Evolutionary conservation across 176 grass and related monocot species (phyloP), one percentile per base, ranked within the genome.

Genomic region (Olyra latifolia): DNA sequence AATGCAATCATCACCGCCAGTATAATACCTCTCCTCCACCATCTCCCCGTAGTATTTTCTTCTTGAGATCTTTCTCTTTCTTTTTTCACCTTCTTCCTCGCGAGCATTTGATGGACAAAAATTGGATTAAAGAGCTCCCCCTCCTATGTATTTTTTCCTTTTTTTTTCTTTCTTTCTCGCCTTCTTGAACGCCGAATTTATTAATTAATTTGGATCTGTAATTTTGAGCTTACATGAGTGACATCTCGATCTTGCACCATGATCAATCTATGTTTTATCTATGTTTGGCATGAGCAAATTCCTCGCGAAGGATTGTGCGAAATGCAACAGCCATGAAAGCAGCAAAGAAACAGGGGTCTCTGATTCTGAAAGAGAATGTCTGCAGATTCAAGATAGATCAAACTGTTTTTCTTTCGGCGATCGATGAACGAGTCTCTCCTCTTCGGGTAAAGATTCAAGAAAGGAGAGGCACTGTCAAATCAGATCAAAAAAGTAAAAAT

Each of bases 121-220:
- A 55, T 62, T 63, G 72, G 81, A 82, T 87, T 76, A 90, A 90
- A 84, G 67, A 60, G 58, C 17, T 44, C 9, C 78, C 24, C 48
- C 48, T 11, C 42, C 20, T 47, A 85, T 91, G 84, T 88, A 88
- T 88, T 79, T 35, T 35, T 35, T 35, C 0, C 24, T 86, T 90
- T 69, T 49, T 50, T 66, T 19, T 69, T 76, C 69, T 72, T 40
- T 39, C 79, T 55, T 24, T 44, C 22, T 64, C 15, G 25, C 28
- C 22, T 30, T 24, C 4, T 17, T 69, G 48, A 3, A 56, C 38
- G 41, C 68, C 30, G 30, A 42, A 80, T 84, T 73, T 19, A 29
- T 88, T 83, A 68, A 60, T 71, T 53, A 78, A 29, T 82, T 38
- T 62, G 32, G 35, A 65, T 11, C 25, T 79, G 50, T 80, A 67